A percentile compares a stretch with the other conserved stretches of the same genome.
These are phyloP conservation scores for Moesziomyces aphidis DNA, from an alignment of 1,284 basidiomycete species.

Conservation along the genomic window DNA sequence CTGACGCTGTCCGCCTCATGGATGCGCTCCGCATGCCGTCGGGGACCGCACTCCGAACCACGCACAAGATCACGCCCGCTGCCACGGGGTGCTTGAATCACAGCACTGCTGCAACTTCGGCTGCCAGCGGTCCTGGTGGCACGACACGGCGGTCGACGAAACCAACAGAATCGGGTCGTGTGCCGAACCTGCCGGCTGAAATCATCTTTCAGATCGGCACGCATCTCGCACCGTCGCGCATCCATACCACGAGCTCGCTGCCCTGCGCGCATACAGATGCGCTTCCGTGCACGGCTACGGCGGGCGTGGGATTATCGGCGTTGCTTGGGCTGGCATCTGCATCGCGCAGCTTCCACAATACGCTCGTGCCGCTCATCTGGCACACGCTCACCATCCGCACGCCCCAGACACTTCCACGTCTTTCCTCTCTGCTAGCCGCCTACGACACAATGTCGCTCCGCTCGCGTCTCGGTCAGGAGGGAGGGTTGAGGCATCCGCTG, in stretches of 20 bases:
- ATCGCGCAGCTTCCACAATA: slow-evolving; percentile 14
- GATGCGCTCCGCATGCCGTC: slow-evolving; percentile 15
- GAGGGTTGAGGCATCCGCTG: slow-evolving; percentile 13
- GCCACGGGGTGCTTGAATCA: no score
- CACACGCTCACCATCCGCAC: slow-evolving; percentile 28
- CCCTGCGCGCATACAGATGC: slow-evolving; percentile 8
- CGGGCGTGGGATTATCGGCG: neutral
- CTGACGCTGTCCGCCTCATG: slow-evolving; percentile 35
- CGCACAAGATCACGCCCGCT: no score
- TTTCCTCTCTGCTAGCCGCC: slow-evolving; percentile 9
- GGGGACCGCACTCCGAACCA: neutral
- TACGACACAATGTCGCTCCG: slow-evolving; percentile 13
- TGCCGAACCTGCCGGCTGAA: slow-evolving; percentile 20
- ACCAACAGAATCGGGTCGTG: no score
- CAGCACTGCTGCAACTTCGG: no score
- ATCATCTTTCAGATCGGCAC: slow-evolving; percentile 27
- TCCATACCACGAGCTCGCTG: neutral
- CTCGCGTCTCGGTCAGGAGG: neutral
- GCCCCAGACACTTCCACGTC: slow-evolving; percentile 23
- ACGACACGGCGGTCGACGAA: neutral
- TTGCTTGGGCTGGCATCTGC: slow-evolving; percentile 14
- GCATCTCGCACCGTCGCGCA: neutral
- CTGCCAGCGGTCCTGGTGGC: no score
- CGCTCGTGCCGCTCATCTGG: slow-evolving; percentile 19
- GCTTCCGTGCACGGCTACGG: neutral